Percentiles rank a stretch among this genome's conserved stretches.
phyloP scores from a whole-genome alignment of 805 yeast species.

The Kodamaea kaohsiungensis region DNA sequence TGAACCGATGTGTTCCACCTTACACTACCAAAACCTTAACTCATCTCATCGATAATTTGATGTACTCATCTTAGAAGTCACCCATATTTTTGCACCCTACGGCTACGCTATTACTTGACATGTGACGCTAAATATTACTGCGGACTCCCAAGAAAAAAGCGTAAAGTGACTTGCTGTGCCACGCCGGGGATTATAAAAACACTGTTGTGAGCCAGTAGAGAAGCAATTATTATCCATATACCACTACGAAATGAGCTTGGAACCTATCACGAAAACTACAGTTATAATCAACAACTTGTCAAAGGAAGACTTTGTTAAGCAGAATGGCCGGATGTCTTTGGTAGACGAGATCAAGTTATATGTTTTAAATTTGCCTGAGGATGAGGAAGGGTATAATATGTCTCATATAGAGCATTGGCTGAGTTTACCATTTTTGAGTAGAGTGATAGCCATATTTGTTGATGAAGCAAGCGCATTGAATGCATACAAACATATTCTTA shows the following conservation, averaged over 20 bases:
- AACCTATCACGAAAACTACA: neutral
- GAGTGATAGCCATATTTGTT: conserved; percentile 40
- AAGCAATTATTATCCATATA: neutral
- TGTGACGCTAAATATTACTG: neutral
- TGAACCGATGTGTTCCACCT: too few species aligned
- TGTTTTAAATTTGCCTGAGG: conserved; percentile 25
- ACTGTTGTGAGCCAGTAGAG: neutral
- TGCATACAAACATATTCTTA: conserved; percentile 15
- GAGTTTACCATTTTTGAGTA: conserved; percentile 35
- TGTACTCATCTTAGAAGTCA: neutral
- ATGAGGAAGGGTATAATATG: conserved; percentile 2
- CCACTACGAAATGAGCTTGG: neutral
- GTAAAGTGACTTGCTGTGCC: neutral
- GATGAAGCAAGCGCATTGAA: conserved; percentile 27
- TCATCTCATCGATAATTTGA: neutral
- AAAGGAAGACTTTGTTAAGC: conserved; percentile 30
- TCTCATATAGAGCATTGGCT: conserved; percentile 37
- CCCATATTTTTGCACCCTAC: neutral
- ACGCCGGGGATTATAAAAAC: neutral
- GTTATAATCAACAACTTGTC: conserved; percentile 37
- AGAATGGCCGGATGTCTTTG: conserved; percentile 23
- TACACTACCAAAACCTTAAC: neutral
- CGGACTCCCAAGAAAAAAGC: neutral
- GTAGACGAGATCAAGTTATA: conserved; percentile 37
- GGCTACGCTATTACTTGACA: neutral